A percentile compares a stretch with the other conserved stretches of the same genome.
Conservation (phyloP, 1,284 basidiomycete species). For the Anthracocystis walkeri region DNA sequence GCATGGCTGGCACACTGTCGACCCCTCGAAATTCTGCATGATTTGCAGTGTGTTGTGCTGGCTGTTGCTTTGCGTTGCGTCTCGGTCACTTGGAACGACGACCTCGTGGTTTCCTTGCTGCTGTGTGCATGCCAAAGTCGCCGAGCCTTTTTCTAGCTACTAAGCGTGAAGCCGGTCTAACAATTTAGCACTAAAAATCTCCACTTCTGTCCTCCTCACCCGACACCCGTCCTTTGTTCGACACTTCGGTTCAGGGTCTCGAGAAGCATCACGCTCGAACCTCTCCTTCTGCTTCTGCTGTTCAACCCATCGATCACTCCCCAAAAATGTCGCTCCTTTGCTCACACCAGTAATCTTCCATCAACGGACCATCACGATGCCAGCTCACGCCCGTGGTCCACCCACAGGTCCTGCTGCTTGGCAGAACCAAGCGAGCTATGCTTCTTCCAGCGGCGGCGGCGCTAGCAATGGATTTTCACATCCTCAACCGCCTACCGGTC, state of each 20-base stretch:
- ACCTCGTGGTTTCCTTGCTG: background rate
- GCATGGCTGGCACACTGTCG: background rate
- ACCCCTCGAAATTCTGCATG: conserved; percentile 7
- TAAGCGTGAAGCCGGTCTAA: too few species aligned
- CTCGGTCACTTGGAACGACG: background rate
- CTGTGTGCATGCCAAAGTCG: too few species aligned
- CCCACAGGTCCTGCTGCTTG: conserved; percentile 13
- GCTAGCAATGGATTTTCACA: background rate
- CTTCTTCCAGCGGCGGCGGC: conserved; percentile 1
- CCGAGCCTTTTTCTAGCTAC: too few species aligned
- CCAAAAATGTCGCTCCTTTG: background rate
- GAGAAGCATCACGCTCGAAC: background rate
- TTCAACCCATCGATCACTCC: background rate
- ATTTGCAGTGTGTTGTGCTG: background rate
- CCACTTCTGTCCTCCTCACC: too few species aligned
- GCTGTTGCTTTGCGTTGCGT: background rate
- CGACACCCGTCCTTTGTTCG: too few species aligned
- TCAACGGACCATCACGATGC: conserved; percentile 5
- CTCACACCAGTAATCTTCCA: background rate
- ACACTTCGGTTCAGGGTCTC: too few species aligned
- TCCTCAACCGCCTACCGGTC: conserved; percentile 19
- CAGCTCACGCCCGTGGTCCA: conserved; percentile 20
- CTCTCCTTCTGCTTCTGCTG: background rate
- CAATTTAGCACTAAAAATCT: too few species aligned
- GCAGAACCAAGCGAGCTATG: conserved; percentile 17